Evolutionary conservation across 208 protist genomes (phyloP).

Genomic region (Leishmania lainsoni): DNA sequence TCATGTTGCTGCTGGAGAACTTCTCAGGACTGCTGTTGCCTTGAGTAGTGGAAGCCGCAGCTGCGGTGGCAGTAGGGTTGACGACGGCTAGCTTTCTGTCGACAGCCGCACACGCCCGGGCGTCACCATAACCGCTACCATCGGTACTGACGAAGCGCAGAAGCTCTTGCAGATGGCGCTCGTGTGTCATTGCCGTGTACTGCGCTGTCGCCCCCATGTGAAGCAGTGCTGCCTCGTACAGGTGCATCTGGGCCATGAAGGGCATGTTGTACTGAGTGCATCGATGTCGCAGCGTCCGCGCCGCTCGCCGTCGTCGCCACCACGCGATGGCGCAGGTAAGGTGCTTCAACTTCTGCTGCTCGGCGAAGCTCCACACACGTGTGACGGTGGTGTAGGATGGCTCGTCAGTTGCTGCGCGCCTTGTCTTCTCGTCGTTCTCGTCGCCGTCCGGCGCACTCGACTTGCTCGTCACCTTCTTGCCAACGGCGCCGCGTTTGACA

Average conservation of each 20-base stretch:
- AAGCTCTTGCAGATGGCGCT: slow-evolving; percentile 16
- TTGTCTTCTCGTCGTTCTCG: slow-evolving; percentile 16
- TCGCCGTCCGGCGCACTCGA: slow-evolving; percentile 6
- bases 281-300: slow-evolving; percentile 50
- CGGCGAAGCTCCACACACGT: slow-evolving; percentile 49
- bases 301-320: slow-evolving; percentile 58
- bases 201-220: slow-evolving; percentile 34
- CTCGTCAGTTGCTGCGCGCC: neutral
- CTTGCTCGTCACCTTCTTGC: slow-evolving; percentile 18
- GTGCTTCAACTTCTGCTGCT: slow-evolving; percentile 78
- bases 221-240: slow-evolving; percentile 44
- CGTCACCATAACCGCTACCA: neutral
- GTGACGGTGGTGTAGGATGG: slow-evolving; percentile 27
- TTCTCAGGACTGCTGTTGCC: neutral
- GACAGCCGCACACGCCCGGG: neutral
- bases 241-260: slow-evolving; percentile 62
- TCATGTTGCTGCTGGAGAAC: neutral
- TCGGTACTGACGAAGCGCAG: slow-evolving; percentile 11
- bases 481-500: neutral
- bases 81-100: neutral
- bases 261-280: slow-evolving; percentile 68
- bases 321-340: slow-evolving; percentile 67
- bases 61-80: neutral
- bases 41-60: neutral
- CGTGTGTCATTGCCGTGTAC: slow-evolving; percentile 1